Percentiles rank a stretch among this genome's conserved stretches.
Evolutionary conservation across 441 rosid genomes (phyloP).

Genomic region (Pelargonium cotyledonis): DNA sequence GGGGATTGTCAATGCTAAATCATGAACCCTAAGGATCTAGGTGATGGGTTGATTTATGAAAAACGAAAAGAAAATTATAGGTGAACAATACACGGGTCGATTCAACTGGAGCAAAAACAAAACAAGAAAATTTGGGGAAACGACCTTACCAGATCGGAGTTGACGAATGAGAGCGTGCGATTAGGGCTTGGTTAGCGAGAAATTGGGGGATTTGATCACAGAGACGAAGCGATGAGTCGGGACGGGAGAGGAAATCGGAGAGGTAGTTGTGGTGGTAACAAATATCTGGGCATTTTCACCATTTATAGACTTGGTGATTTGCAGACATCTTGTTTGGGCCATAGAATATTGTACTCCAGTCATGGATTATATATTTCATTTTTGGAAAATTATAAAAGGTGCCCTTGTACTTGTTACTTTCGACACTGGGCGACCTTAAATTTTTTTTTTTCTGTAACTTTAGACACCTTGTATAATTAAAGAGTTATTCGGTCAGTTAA

Average conservation of each 20-base stretch:
- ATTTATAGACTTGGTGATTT: neutral
- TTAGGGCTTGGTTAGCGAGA: neutral
- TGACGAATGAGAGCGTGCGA: neutral
- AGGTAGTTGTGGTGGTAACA: neutral
- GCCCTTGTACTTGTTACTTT: too few relatives aligned
- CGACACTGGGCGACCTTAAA: too few relatives aligned
- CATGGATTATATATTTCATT: neutral
- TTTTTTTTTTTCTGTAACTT: too few relatives aligned
- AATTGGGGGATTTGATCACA: neutral
- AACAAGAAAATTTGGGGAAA: neutral
- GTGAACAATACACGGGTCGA: too few relatives aligned
- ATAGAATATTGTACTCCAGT: neutral
- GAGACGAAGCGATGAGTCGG: neutral
- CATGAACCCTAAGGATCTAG: too few relatives aligned
- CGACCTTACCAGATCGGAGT: constrained; percentile 5
- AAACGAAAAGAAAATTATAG: too few relatives aligned
- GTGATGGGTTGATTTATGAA: too few relatives aligned
- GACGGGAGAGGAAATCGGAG: neutral
- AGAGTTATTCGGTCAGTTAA: too few relatives aligned
- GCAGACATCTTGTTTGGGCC: constrained; percentile 5
- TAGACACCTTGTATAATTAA: too few relatives aligned
- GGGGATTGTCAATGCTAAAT: too few relatives aligned
- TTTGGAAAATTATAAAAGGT: too few relatives aligned
- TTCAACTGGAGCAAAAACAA: too few relatives aligned
- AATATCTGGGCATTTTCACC: neutral